A percentile compares a stretch with the other conserved stretches of the same genome.
Evolutionary conservation across 140 eudicot genomes (phyloP).

Genomic region (Flaveria floridana): DNA sequence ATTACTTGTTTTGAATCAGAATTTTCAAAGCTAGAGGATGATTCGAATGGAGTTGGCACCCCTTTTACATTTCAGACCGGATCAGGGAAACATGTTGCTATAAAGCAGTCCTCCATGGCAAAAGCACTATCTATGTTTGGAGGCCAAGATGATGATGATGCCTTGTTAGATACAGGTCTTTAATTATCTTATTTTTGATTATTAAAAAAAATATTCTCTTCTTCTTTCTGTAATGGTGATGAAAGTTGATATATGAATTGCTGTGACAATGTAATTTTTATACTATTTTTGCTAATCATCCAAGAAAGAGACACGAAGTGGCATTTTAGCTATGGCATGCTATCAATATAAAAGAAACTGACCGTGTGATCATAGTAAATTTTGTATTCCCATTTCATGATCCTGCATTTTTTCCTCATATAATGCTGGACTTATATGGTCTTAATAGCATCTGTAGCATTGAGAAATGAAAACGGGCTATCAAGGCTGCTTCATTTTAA

Average conservation of each 20-base stretch:
- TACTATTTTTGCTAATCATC: constrained; percentile 4
- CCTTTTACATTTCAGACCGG: constrained; percentile 57
- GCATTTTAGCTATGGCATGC: constrained; percentile 9
- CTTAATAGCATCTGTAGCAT: neutral
- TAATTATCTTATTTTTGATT: constrained; percentile 2
- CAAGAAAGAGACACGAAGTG: constrained; percentile 17
- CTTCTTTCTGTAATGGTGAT: neutral
- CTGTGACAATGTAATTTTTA: neutral
- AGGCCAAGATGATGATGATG: constrained; percentile 34
- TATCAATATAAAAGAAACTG: neutral
- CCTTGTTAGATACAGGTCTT: constrained; percentile 33
- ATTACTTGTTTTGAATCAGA: constrained; percentile 37
- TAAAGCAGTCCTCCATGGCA: constrained; percentile 57
- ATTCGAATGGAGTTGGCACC: constrained; percentile 27
- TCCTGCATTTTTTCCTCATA: neutral
- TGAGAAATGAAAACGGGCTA: neutral
- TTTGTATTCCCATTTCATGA: neutral
- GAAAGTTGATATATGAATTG: constrained; percentile 5
- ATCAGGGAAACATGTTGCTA: constrained; percentile 50
- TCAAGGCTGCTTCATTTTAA: neutral
- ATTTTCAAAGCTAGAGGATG: constrained; percentile 36
- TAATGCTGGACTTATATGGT: constrained; percentile 10
- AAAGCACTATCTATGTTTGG: constrained; percentile 66
- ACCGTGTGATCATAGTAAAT: neutral
- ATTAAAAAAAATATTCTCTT: neutral